Evolutionary conservation across 345 rosid genomes (phyloP), one percentile per base, ranked within the genome.

Genomic region (Aquilaria malaccensis): DNA sequence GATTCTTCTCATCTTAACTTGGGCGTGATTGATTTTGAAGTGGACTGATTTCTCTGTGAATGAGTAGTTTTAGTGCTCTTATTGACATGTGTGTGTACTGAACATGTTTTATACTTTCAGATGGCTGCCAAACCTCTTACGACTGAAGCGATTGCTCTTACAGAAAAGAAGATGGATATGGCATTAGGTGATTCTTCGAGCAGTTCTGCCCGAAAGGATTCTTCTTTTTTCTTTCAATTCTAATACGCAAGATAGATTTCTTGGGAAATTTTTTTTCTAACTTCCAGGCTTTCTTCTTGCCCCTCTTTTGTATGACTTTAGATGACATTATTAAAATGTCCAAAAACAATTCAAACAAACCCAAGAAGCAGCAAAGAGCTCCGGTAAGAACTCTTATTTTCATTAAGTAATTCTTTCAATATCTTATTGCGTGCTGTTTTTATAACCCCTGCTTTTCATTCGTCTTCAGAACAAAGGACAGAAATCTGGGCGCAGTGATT

Each of bases 121-220:
- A 88, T 86, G 94, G 83, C 80, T 3, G 50, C 67, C 57, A 85
- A 76, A 72, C 89, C 83, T n/a, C 82, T 92, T 54, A 78, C 89
- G 10, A 81, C 33, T 3, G 96, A 89, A 74, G 81, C 87, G 55
- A 83, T 92, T 55, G 95, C 96, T 41, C 85, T 79, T 60, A 86
- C 96, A 0, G 95, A 92, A 63, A 92, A 83, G 87, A 89, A 92
- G 66, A 67, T 92, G 85, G 87, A 80, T 68, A 92, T 92, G 98
- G 72, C 98, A 37, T 70, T 92, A 67, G 96, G 96, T 91, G 65
- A 22, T 72, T 22, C 47, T 53, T 30, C 33, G 53, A 15, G 46
- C 33, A 37, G 43, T 37, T 4, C 5, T 37, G 6, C 43, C 7
- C 7, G 43, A 37, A 37, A 37, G 43, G 43, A 9, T 3, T 37